Evolutionary conservation across 257 asterid genomes (phyloP).

Genomic region (Hygrophila difformis): DNA sequence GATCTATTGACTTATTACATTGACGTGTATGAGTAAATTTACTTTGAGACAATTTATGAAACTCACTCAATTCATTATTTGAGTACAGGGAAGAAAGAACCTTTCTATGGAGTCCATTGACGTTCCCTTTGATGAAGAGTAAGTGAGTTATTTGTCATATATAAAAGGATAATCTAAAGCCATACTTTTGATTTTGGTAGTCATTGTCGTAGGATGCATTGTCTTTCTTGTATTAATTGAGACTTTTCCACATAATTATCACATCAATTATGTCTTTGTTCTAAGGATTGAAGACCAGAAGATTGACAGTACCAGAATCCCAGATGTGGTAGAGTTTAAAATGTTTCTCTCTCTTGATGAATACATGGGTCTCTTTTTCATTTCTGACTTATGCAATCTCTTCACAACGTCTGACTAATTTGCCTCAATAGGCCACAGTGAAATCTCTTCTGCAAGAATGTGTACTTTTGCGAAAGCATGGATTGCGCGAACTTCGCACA

Average conservation of each 20-base stretch:
- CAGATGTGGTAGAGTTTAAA: slow-evolving; percentile 51
- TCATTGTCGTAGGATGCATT: no score
- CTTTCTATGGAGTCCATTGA: slow-evolving; percentile 81
- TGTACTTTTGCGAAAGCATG: slow-evolving; percentile 55
- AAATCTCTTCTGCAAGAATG: slow-evolving; percentile 51
- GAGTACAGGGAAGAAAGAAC: slow-evolving; percentile 75
- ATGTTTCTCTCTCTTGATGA: slow-evolving; percentile 6
- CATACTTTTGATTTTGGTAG: no score
- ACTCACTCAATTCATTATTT: slow-evolving; percentile 17
- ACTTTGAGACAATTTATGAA: slow-evolving; percentile 11
- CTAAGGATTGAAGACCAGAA: slow-evolving; percentile 56
- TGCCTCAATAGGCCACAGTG: slow-evolving; percentile 35
- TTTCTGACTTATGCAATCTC: slow-evolving; percentile 11
- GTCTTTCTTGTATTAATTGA: slow-evolving; percentile 4
- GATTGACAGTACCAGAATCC: slow-evolving; percentile 47
- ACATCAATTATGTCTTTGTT: slow-evolving; percentile 17
- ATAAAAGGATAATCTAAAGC: no score
- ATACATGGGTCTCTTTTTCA: slow-evolving; percentile 5
- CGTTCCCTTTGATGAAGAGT: slow-evolving; percentile 62
- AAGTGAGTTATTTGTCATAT: slow-evolving; percentile 39
- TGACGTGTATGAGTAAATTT: slow-evolving; percentile 4
- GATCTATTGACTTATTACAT: slow-evolving; percentile 5
- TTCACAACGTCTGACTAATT: slow-evolving; percentile 8
- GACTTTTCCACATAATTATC: slow-evolving; percentile 13
- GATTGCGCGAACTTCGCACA: slow-evolving; percentile 56